These are phyloP conservation scores for Neurospora sp. DNA, from an alignment of 495 filamentous ascomycete genomes.

Conservation along the genomic window DNA sequence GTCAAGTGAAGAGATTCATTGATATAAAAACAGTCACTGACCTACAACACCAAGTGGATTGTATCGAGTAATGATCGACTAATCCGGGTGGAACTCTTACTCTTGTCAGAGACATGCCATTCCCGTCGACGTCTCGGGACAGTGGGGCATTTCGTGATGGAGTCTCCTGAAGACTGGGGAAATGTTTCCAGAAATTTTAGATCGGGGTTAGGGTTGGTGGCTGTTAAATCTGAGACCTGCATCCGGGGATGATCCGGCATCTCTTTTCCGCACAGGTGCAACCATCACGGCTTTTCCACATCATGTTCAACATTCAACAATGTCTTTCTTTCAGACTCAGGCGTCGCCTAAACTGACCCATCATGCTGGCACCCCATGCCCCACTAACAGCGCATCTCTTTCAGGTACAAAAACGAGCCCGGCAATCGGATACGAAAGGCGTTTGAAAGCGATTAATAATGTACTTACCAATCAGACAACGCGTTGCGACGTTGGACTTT, in stretches of 20 bases:
- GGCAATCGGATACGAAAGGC: background rate
- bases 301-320: background rate
- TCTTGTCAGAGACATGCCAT: background rate
- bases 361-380: background rate
- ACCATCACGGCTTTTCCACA: background rate
- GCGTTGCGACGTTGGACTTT: background rate
- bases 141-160: background rate
- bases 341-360: background rate
- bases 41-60: background rate
- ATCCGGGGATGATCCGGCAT: background rate
- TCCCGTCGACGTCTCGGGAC: background rate
- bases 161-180: background rate
- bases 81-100: background rate
- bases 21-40: background rate
- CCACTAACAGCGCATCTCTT: background rate
- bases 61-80: background rate
- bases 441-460: background rate
- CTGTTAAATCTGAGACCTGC: background rate
- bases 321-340: background rate
- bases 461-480: background rate
- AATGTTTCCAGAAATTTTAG: background rate
- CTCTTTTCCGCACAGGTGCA: background rate
- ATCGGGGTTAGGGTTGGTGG: background rate
- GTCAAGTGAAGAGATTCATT: background rate
- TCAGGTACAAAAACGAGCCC: background rate